These are phyloP conservation scores for Myxozyma geophila DNA, from an alignment of 805 yeast species.

Conservation along the genomic window DNA sequence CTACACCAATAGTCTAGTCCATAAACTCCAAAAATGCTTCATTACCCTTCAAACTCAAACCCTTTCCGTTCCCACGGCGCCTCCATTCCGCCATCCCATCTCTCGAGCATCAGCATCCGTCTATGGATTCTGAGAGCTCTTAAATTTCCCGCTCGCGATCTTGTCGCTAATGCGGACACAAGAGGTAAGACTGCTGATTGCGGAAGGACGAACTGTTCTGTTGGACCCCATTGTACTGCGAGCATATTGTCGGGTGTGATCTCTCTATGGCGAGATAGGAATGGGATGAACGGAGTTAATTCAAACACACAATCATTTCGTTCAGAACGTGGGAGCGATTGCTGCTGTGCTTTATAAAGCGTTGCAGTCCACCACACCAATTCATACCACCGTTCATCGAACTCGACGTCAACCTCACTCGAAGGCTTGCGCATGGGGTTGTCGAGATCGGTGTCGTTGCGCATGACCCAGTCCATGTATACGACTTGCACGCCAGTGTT, in stretches of 20 bases:
- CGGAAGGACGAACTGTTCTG: slow-evolving; percentile 14
- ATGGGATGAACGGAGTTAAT: slow-evolving; percentile 21
- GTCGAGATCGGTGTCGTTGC: neutral
- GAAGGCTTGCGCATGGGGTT: neutral
- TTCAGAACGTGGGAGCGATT: neutral
- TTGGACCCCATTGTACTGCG: slow-evolving; percentile 26
- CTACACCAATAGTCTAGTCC: neutral
- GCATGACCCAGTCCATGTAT: slow-evolving; percentile 12
- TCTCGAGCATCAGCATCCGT: slow-evolving; percentile 11
- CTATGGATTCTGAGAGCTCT: slow-evolving; percentile 10
- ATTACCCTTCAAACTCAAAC: slow-evolving; percentile 1
- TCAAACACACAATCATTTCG: slow-evolving; percentile 14
- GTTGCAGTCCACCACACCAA: slow-evolving; percentile 17
- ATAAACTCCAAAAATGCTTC: neutral
- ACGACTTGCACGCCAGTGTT: slow-evolving; percentile 4
- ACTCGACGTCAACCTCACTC: neutral
- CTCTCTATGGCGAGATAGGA: slow-evolving; percentile 16
- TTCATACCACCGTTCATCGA: slow-evolving; percentile 27
- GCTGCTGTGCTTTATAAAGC: neutral
- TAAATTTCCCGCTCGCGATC: slow-evolving; percentile 15
- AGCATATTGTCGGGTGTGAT: slow-evolving; percentile 10
- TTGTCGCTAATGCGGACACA: slow-evolving; percentile 3
- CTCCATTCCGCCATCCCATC: slow-evolving; percentile 25
- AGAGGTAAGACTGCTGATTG: slow-evolving; percentile 9
- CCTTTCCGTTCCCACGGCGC: slow-evolving; percentile 20